Conservation (phyloP, 306 rosid genomes). For the Datisca glomerata region DNA sequence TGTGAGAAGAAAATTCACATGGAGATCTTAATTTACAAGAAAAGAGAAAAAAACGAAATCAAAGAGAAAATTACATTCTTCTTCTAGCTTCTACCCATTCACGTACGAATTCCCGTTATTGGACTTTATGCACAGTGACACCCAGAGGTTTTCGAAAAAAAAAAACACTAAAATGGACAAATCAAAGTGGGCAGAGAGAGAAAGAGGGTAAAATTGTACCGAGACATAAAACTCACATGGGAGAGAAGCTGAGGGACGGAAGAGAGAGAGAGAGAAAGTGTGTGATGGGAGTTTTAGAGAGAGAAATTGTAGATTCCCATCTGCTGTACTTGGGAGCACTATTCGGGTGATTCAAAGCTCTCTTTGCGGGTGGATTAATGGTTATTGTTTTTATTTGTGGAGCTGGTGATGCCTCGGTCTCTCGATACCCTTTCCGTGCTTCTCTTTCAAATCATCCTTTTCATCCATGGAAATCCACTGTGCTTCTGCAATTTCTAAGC, state of each 20-base stretch:
- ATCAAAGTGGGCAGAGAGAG: constrained; percentile 15
- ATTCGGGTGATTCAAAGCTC: constrained; percentile 25
- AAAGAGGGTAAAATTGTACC: constrained; percentile 7
- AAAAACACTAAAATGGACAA: constrained; percentile 24
- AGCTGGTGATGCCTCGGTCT: constrained; percentile 14
- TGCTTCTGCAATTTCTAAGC: constrained; percentile 11
- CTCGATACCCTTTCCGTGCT: constrained; percentile 3
- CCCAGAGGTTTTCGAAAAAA: constrained; percentile 8
- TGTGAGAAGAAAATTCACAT: no score
- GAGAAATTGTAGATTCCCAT: constrained; percentile 17
- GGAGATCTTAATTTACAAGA: no score
- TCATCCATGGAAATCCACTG: constrained; percentile 2
- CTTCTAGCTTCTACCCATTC: no score
- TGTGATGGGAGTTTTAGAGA: neutral
- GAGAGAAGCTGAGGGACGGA: constrained; percentile 20
- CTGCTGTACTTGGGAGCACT: constrained; percentile 24
- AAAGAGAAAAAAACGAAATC: no score
- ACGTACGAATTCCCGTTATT: no score
- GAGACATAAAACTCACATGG: constrained; percentile 31
- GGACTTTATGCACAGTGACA: no score
- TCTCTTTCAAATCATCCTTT: neutral
- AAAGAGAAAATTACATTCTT: no score
- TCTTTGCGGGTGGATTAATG: no score
- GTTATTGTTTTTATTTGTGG: constrained; percentile 8
- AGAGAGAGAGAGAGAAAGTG: constrained; percentile 21